Percentiles rank a stretch among this genome's conserved stretches.
Conservation (phyloP, 75 land plant species). For the Pinus taeda region DNA sequence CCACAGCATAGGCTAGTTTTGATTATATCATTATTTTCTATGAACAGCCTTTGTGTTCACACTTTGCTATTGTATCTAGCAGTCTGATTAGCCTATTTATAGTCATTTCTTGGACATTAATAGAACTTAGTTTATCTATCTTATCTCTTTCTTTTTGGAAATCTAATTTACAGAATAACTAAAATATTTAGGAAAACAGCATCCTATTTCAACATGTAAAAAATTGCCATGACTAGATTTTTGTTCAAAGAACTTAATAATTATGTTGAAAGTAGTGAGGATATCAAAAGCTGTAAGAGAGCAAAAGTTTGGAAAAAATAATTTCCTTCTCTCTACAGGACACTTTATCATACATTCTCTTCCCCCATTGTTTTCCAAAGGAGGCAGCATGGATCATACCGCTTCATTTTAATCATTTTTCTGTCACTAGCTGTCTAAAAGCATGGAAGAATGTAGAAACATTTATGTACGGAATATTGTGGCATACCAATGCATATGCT, state of each 20-base stretch:
- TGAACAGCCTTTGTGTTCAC: no score
- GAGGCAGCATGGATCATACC: not conserved
- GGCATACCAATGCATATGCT: conserved; percentile 94
- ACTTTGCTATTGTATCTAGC: no score
- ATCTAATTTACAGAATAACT: not conserved
- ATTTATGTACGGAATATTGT: not conserved
- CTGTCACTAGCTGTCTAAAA: not conserved
- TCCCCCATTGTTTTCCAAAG: not conserved
- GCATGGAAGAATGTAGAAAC: not conserved
- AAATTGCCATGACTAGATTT: not conserved
- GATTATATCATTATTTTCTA: no score
- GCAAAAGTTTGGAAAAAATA: not conserved
- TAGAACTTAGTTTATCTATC: no score
- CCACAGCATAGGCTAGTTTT: no score
- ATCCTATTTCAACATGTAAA: not conserved
- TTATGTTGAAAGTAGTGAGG: not conserved
- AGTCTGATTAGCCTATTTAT: no score
- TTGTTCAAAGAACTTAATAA: not conserved
- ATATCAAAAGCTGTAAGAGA: not conserved
- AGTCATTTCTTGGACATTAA: no score
- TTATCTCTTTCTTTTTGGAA: not conserved
- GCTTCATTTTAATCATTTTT: not conserved
- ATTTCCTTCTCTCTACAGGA: not conserved
- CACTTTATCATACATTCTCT: not conserved
- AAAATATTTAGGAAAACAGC: not conserved